These are phyloP conservation scores for Aspergillus olivimuriae DNA, from an alignment of 495 filamentous ascomycete genomes.

Conservation along the genomic window DNA sequence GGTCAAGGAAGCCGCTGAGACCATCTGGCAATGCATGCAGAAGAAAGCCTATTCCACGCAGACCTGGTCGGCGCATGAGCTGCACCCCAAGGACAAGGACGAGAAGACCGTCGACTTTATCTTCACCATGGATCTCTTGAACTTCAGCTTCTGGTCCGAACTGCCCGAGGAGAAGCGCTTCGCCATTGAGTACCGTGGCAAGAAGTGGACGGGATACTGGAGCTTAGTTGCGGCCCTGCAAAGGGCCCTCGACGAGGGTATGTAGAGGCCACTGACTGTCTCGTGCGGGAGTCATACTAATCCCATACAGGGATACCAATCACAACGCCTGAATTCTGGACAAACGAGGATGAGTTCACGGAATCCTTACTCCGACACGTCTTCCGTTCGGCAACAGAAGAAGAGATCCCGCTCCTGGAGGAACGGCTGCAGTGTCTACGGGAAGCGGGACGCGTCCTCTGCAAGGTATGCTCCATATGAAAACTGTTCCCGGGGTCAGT, in stretches of 20 bases:
- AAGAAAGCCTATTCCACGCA: slow-evolving; percentile 74
- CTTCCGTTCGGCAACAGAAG: slow-evolving; percentile 79
- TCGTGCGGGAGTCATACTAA: slow-evolving; percentile 2
- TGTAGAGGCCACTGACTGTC: slow-evolving; percentile 12
- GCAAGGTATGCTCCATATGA: slow-evolving; percentile 54
- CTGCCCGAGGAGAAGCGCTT: slow-evolving; percentile 57
- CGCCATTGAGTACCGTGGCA: slow-evolving; percentile 70
- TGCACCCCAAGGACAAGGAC: slow-evolving; percentile 80
- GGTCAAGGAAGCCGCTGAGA: slow-evolving; percentile 72
- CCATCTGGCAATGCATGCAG: slow-evolving; percentile 75
- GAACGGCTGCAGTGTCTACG: slow-evolving; percentile 74
- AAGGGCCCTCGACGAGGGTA: slow-evolving; percentile 84
- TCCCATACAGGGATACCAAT: slow-evolving; percentile 68
- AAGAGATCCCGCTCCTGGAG: slow-evolving; percentile 78
- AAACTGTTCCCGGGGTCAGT: not conserved
- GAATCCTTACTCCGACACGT: slow-evolving; percentile 67
- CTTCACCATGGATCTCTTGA: slow-evolving; percentile 93
- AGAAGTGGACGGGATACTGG: slow-evolving; percentile 90
- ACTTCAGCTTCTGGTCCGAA: slow-evolving; percentile 94
- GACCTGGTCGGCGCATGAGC: slow-evolving; percentile 79
- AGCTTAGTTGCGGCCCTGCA: slow-evolving; percentile 83
- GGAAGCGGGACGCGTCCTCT: slow-evolving; percentile 78
- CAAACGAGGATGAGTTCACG: slow-evolving; percentile 67
- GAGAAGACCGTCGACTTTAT: slow-evolving; percentile 80
- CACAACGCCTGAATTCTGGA: slow-evolving; percentile 83